Evolutionary conservation across 2,329 filamentous ascomycete genomes (phyloP), one percentile per base, ranked within the genome.

Genomic region (Diaporthe batatas): DNA sequence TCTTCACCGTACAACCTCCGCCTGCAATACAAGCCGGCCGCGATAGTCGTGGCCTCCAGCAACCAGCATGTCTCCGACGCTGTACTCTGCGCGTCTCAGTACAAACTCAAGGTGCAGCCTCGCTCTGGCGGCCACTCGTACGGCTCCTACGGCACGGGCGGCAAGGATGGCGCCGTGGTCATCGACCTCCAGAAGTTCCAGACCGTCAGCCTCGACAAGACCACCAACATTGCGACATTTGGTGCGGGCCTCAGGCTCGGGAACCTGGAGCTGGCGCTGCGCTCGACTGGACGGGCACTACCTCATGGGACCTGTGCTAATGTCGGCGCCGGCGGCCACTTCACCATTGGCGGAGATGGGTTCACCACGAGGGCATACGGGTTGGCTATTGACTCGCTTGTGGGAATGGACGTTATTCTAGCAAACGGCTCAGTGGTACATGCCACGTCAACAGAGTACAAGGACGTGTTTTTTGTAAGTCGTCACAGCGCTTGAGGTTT

Each of bases 121-220:
- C 85, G 84, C 73, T 83, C 84, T 49, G 88, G 88, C 16, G 88
- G 88, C 0, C 88, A 90, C 76, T 86, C 84, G 53, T 90, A 88
- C 78, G 88, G 81, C 0, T 88, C 86, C 51, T 86, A 84, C 70
- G 85, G 85, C 73, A 80, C 80, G 14, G 84, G 83, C 1, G 84
- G 84, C 3, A 78, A 81, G 29, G 79, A 85, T 74, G 83, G 84
- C 0, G 81, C 81, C 16, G 76, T 86, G 21, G 79, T 86, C 18
- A 76, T 86, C 39, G 80, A 83, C 57, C 74, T 86, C 36, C 81
- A 84, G 47, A 77, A 79, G 4, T 82, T 85, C 79, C 78, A 82
- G n/a, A 74, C 74, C 5, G 79, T 86, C 36, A 77, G 74, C 1
- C 73, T 84, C 16, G 75, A 82, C 65, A 72, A 74, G 2, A 68